These are phyloP conservation scores for Ophiocytium majus DNA, from an alignment of 352 stramenopile species.

Conservation along the genomic window DNA sequence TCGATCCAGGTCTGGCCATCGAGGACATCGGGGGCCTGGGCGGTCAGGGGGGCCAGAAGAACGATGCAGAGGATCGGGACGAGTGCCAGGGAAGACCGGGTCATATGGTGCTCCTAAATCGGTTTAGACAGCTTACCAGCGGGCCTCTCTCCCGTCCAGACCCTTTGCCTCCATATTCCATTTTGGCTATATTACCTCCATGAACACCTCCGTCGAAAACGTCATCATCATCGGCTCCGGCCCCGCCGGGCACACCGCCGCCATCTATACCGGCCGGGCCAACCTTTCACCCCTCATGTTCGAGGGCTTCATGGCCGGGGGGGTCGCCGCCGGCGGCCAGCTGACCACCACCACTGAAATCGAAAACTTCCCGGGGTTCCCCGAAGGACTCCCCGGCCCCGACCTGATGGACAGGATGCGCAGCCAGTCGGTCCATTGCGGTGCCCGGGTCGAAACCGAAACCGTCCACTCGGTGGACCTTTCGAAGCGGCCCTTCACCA, in stretches of 20 bases:
- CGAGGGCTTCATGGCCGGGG: slow-evolving; percentile 37
- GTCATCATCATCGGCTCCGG: slow-evolving; percentile 58
- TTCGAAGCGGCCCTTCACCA: slow-evolving; percentile 41
- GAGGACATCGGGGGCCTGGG: too few species aligned
- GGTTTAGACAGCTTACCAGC: too few species aligned
- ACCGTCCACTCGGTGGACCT: slow-evolving; percentile 59
- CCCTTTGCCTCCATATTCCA: too few species aligned
- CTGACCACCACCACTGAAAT: slow-evolving; percentile 57
- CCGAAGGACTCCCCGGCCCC: slow-evolving; percentile 54
- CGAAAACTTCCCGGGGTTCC: slow-evolving; percentile 59
- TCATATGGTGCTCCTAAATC: too few species aligned
- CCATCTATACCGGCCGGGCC: slow-evolving; percentile 58
- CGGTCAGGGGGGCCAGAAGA: too few species aligned
- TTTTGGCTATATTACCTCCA: too few species aligned
- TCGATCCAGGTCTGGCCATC: too few species aligned
- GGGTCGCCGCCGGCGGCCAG: slow-evolving; percentile 57
- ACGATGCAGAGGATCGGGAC: too few species aligned
- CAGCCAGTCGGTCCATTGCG: slow-evolving; percentile 53
- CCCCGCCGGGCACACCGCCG: slow-evolving; percentile 59
- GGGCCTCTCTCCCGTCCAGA: too few species aligned
- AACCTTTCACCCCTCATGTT: slow-evolving; percentile 59
- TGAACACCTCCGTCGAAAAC: slow-evolving; percentile 52
- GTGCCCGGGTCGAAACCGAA: slow-evolving; percentile 53
- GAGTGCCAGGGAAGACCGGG: too few species aligned
- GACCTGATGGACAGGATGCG: slow-evolving; percentile 59